A percentile compares a stretch with the other conserved stretches of the same genome.
These are phyloP conservation scores for Aspergillus bridgeri DNA, from an alignment of 495 filamentous ascomycete genomes.

Conservation along the genomic window DNA sequence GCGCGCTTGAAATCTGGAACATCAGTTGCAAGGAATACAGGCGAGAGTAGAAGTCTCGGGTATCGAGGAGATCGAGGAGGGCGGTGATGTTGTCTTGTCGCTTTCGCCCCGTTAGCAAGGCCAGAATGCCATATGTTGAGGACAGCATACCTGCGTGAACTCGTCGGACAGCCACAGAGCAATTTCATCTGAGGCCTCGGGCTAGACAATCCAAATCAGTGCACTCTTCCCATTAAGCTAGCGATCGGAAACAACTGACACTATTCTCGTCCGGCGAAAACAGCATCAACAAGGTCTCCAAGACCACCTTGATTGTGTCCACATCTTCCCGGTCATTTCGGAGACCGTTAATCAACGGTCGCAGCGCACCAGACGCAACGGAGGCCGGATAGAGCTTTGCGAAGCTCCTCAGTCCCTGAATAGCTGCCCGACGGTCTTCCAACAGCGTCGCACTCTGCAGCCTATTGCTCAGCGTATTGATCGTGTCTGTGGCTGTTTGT, in stretches of 20 bases:
- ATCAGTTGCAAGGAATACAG: constrained; percentile 91
- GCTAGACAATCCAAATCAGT: constrained; percentile 46
- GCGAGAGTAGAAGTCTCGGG: constrained; percentile 85
- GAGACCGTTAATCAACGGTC: constrained; percentile 80
- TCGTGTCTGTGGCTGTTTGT: constrained; percentile 93
- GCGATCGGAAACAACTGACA: constrained; percentile 41
- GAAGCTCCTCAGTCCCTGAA: constrained; percentile 90
- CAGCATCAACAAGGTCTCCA: constrained; percentile 93
- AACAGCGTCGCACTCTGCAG: constrained; percentile 83
- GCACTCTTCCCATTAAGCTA: background rate
- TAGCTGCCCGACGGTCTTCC: constrained; percentile 90
- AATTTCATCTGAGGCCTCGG: constrained; percentile 96
- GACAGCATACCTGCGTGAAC: constrained; percentile 78
- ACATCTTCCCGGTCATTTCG: constrained; percentile 90
- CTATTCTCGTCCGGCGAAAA: constrained; percentile 73
- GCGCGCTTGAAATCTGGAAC: constrained; percentile 75
- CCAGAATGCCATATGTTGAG: background rate
- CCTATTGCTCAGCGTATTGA: constrained; percentile 80
- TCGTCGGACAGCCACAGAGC: constrained; percentile 96
- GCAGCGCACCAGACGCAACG: constrained; percentile 86
- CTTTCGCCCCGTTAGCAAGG: constrained; percentile 47
- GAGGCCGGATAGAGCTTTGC: constrained; percentile 93
- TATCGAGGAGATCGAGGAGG: constrained; percentile 83
- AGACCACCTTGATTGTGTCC: constrained; percentile 88
- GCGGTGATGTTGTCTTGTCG: constrained; percentile 96